A percentile compares a stretch with the other conserved stretches of the same genome.
phyloP scores from a whole-genome alignment of 306 rosid genomes.

The Fragaria vesca region DNA sequence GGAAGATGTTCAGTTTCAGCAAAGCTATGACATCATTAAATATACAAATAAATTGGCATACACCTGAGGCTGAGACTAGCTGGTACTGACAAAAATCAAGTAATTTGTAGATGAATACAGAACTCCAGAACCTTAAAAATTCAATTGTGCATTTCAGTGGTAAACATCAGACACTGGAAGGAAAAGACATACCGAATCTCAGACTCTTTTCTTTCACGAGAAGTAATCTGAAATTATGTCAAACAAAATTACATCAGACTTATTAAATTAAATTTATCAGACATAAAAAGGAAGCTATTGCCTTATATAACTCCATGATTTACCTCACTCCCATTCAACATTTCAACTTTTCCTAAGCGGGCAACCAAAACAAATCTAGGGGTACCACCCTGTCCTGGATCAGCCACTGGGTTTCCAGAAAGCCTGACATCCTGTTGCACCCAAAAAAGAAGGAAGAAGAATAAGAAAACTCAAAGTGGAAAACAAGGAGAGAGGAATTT shows the following conservation, averaged over 20 bases:
- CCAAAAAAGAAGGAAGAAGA: neutral
- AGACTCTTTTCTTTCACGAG: constrained; percentile 92
- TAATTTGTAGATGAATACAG: neutral
- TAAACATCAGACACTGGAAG: neutral
- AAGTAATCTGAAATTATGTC: constrained; percentile 53
- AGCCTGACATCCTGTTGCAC: constrained; percentile 72
- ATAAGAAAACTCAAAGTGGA: constrained; percentile 24
- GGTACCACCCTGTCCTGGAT: constrained; percentile 67
- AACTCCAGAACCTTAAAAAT: neutral
- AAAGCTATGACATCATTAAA: neutral
- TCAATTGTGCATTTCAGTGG: neutral
- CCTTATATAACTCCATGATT: constrained; percentile 15
- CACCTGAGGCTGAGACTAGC: constrained; percentile 6
- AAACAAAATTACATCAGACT: constrained; percentile 18
- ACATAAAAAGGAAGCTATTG: constrained; percentile 16
- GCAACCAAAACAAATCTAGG: constrained; percentile 81
- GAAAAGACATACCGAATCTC: constrained; percentile 72
- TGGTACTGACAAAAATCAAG: neutral
- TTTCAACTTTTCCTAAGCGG: constrained; percentile 67
- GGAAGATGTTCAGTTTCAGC: neutral
- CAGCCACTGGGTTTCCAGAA: constrained; percentile 81
- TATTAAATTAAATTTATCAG: constrained; percentile 6
- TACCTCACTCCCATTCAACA: constrained; percentile 94
- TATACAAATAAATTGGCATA: neutral
- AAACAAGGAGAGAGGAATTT: neutral